Percentiles rank a stretch among this genome's conserved stretches.
Conservation (phyloP, 495 filamentous ascomycete genomes). For the Hypoxylon rickii region DNA sequence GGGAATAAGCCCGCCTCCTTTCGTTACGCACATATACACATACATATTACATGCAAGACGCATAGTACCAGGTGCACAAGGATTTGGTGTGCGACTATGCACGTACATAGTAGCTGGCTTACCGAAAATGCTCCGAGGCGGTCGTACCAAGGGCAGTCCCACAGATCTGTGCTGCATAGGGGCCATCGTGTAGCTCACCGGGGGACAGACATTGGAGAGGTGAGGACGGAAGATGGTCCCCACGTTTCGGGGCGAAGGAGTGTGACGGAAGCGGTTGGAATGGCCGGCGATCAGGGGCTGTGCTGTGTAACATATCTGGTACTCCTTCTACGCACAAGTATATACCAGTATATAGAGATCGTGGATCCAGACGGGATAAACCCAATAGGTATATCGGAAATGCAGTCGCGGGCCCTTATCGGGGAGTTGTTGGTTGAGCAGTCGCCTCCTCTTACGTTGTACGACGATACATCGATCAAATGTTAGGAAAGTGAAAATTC, state of each 20-base stretch:
- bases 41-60: too few species aligned
- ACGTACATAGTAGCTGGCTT: background rate
- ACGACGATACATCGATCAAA: too few species aligned
- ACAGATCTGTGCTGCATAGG: conserved; percentile 6
- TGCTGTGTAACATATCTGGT: conserved; percentile 10
- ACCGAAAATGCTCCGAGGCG: conserved; percentile 15
- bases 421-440: too few species aligned
- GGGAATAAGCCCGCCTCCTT: background rate
- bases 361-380: too few species aligned
- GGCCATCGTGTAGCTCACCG: background rate
- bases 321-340: too few species aligned
- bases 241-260: conserved; percentile 19
- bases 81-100: too few species aligned
- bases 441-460: too few species aligned
- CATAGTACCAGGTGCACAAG: too few species aligned
- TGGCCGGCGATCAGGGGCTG: conserved; percentile 15
- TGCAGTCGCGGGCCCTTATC: too few species aligned
- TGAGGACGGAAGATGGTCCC: background rate
- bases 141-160: background rate
- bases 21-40: background rate
- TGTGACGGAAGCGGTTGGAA: conserved; percentile 24
- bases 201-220: background rate
- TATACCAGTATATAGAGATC: too few species aligned
- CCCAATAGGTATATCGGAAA: too few species aligned
- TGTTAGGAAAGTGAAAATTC: too few species aligned